phyloP scores from a whole-genome alignment of 78 protist species.

The Emiliania huxleyi region DNA sequence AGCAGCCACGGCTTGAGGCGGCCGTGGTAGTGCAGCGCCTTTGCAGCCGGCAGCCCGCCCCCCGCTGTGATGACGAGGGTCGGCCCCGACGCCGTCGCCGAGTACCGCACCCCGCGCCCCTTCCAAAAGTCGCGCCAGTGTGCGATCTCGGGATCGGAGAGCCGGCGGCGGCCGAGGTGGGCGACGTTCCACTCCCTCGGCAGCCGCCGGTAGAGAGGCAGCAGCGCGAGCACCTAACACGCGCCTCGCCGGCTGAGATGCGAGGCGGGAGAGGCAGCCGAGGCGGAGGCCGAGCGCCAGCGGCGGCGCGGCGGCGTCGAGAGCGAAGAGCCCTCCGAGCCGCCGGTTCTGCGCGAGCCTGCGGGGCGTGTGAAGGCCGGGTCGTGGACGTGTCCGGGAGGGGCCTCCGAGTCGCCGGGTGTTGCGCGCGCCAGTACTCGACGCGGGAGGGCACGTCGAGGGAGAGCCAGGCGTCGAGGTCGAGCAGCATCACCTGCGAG shows the following conservation, averaged over 20 bases:
- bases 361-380: too few species aligned
- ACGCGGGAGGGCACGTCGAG: not conserved
- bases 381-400: too few species aligned
- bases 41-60: not conserved
- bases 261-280: too few species aligned
- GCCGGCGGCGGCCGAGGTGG: not conserved
- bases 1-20: not conserved
- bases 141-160: not conserved
- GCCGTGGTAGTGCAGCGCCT: not conserved
- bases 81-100: not conserved
- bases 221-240: too few species aligned
- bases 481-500: not conserved
- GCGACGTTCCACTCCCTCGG: not conserved
- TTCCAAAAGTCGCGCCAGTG: not conserved
- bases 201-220: not conserved
- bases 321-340: too few species aligned
- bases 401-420: too few species aligned
- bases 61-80: not conserved
- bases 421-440: slow-evolving; percentile 13
- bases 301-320: too few species aligned
- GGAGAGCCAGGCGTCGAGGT: not conserved
- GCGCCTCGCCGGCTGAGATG: too few species aligned
- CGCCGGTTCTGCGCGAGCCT: too few species aligned
- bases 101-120: not conserved
- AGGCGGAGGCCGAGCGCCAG: too few species aligned